Percentiles rank a stretch among this genome's conserved stretches.
phyloP scores from a whole-genome alignment of 1,284 basidiomycete species.

The Violaceomyces palustris region DNA sequence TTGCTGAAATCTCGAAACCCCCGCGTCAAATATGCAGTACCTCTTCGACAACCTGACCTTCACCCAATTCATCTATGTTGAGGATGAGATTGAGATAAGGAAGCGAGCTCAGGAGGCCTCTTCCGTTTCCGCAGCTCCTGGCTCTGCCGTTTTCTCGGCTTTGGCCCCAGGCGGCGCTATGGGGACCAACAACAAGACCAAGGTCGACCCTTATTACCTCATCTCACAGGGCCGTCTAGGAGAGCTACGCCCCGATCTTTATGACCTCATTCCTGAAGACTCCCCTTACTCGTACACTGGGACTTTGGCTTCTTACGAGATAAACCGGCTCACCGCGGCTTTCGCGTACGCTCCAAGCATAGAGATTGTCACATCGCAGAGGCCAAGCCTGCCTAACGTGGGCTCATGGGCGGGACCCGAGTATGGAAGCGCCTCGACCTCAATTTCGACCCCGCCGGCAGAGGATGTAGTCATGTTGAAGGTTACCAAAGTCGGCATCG shows the following conservation, averaged over 20 bases:
- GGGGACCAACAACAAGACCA: constrained; percentile 55
- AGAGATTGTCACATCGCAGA: constrained; percentile 36
- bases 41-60: constrained; percentile 96
- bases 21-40: too few species aligned
- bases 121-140: background rate
- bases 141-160: constrained; percentile 3
- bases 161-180: constrained; percentile 2
- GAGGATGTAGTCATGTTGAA: constrained; percentile 58
- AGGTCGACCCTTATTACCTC: constrained; percentile 85
- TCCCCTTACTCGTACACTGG: constrained; percentile 37
- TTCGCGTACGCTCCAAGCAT: constrained; percentile 42
- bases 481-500: constrained; percentile 73
- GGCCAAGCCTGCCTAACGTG: too few species aligned
- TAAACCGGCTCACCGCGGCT: constrained; percentile 24
- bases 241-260: constrained; percentile 59
- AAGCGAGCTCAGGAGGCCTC: constrained; percentile 17
- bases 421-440: background rate
- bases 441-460: background rate
- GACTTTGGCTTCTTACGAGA: constrained; percentile 15
- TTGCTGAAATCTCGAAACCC: too few species aligned
- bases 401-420: too few species aligned
- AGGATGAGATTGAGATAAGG: constrained; percentile 58
- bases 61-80: constrained; percentile 87
- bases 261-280: constrained; percentile 34
- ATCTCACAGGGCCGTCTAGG: constrained; percentile 70